Percentiles rank a stretch among this genome's conserved stretches.
Conservation (phyloP, 2,329 filamentous ascomycete species). For the Gaeumannomyces tritici region DNA sequence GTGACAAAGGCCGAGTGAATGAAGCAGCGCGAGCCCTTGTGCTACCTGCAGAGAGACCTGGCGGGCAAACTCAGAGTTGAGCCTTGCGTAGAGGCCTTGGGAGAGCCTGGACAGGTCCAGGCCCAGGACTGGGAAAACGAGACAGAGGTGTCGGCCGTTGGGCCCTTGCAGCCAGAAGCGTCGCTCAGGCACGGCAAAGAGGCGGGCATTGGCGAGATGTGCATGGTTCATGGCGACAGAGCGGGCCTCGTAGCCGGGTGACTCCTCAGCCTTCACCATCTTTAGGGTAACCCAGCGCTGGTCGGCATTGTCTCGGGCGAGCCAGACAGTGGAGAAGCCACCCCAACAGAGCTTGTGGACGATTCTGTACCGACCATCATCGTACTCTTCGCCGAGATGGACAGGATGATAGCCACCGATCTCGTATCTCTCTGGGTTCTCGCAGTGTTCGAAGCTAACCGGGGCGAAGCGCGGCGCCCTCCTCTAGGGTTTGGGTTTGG, state of each 20-base stretch:
- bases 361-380: constrained; percentile 28
- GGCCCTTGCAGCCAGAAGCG: too few relatives aligned
- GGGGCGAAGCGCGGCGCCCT: background rate
- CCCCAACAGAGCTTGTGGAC: constrained; percentile 35
- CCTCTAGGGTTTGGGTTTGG: too few relatives aligned
- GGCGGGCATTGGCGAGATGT: too few relatives aligned
- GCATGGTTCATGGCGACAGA: too few relatives aligned
- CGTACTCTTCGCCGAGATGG: constrained; percentile 28
- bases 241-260: background rate
- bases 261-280: constrained; percentile 16
- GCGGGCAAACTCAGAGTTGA: constrained; percentile 8
- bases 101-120: too few relatives aligned
- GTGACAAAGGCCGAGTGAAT: constrained; percentile 12
- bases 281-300: constrained; percentile 4
- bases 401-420: constrained; percentile 33
- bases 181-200: too few relatives aligned
- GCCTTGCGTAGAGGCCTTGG: background rate
- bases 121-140: too few relatives aligned
- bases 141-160: too few relatives aligned
- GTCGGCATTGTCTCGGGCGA: constrained; percentile 20
- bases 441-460: background rate
- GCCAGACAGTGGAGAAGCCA: constrained; percentile 34
- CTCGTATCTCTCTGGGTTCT: constrained; percentile 16
- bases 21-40: constrained; percentile 10
- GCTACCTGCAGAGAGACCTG: constrained; percentile 8